Base-by-base conservation (phyloP, 1,139 yeast species). In the Candida anutae region DNA sequence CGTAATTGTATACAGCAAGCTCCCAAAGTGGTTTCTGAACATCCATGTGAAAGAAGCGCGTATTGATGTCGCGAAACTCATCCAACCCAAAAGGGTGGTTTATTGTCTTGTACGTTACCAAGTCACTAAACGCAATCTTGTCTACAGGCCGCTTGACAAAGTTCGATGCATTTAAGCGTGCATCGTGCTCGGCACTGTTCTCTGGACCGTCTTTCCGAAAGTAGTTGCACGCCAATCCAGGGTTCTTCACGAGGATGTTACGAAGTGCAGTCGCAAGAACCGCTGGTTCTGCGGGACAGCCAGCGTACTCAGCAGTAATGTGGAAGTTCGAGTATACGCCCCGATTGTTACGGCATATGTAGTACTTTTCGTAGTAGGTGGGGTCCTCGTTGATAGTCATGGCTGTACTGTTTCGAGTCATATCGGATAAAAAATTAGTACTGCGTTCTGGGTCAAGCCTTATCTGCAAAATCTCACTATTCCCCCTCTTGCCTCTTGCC, bases 1-100 rank as follows among this genome's bases (percentile, higher is more conserved):
- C 32, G n/a, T 39, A 39, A 22, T 44, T 39, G 28, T 39, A 42
- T 1, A 59, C 46, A 4, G 44, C 27, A 4, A 60, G 25, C 24
- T 42, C 40, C 66, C 66, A 61, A 12, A 53, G 35, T 4, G 65
- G 64, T n/a, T 35, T 28, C 1, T 35, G 31, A 3, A 23, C 25
- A 24, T 45, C 38, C 11, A 48, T 22, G n/a, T 39, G 36, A 27
- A 49, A 47, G 3, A 16, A 13, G 6, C 37, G 31, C 6, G 36
- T 29, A 29, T 50, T 50, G 15, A 58, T 30, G 12, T 23, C 25
- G 3, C 27, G 27, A 13, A 57, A 40, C 15, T 33, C 31, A 3
- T 34, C 24, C 6, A 39, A 46, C 22, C 35, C 40, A 21, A 50
- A 45, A 0, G 36, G 33, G 10, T 23, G 25, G 3, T 44, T 42